A percentile compares a stretch with the other conserved stretches of the same genome.
Conservation (phyloP, 1,139 yeast genomes). For the Candida pseudocylindracea region DNA sequence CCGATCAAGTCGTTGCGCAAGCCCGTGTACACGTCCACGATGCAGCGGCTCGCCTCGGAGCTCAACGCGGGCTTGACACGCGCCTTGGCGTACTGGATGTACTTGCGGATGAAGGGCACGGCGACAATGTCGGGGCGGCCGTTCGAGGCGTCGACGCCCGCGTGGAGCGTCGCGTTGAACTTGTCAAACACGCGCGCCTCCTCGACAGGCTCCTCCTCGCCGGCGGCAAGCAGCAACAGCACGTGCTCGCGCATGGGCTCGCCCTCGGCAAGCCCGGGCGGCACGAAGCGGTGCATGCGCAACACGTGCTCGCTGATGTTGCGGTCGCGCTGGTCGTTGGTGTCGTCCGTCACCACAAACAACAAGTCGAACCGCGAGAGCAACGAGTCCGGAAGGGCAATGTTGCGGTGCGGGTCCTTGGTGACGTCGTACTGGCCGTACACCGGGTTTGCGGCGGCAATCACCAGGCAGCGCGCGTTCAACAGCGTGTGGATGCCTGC, state of each 20-base stretch:
- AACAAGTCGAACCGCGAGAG: slow-evolving; percentile 91
- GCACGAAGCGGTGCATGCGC: slow-evolving; percentile 78
- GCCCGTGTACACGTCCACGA: slow-evolving; percentile 59
- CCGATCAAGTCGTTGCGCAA: slow-evolving; percentile 57
- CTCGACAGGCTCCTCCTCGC: slow-evolving; percentile 18
- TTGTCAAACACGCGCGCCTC: slow-evolving; percentile 48
- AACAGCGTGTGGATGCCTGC: slow-evolving; percentile 96
- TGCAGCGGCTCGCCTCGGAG: slow-evolving; percentile 56
- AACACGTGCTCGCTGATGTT: slow-evolving; percentile 85
- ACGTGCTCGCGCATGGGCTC: slow-evolving; percentile 75
- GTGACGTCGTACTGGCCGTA: slow-evolving; percentile 94
- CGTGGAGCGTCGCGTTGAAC: slow-evolving; percentile 58
- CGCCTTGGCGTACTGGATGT: slow-evolving; percentile 84
- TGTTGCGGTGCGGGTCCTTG: slow-evolving; percentile 91
- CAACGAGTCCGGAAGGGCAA: slow-evolving; percentile 90
- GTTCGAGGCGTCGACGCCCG: slow-evolving; percentile 7
- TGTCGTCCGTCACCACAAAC: slow-evolving; percentile 92
- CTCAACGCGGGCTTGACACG: slow-evolving; percentile 70
- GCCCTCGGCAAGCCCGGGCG: slow-evolving; percentile 83
- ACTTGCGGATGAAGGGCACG: slow-evolving; percentile 75
- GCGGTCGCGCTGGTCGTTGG: slow-evolving; percentile 68
- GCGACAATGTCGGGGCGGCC: slow-evolving; percentile 45
- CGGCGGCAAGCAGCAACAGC: slow-evolving; percentile 56
- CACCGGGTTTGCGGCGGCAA: slow-evolving; percentile 97
- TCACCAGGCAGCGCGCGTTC: slow-evolving; percentile 91